These are phyloP conservation scores for Chloromonas sp. DNA, from an alignment of 163 green algal genomes.

Conservation along the genomic window DNA sequence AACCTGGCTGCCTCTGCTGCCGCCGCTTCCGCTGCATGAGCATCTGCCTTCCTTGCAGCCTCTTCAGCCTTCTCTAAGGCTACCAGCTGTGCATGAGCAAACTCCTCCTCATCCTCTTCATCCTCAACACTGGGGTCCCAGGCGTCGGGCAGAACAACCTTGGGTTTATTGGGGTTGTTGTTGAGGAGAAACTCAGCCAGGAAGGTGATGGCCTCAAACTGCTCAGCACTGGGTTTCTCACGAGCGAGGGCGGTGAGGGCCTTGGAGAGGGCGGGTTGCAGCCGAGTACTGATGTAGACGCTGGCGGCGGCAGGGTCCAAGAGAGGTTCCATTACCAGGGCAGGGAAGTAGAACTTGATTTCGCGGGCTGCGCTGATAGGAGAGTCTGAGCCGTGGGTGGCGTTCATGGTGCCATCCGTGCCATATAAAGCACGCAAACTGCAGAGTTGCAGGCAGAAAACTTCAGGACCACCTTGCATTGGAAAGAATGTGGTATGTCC, in stretches of 20 bases:
- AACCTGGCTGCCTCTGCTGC: background rate
- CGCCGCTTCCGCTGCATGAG: background rate
- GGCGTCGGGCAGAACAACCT: constrained; percentile 31
- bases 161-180: constrained; percentile 79
- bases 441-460: background rate
- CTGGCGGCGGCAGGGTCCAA: constrained; percentile 10
- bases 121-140: constrained; percentile 39
- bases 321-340: constrained; percentile 30
- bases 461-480: too few relatives aligned
- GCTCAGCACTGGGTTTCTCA: constrained; percentile 63
- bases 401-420: constrained; percentile 70
- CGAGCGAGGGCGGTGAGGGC: constrained; percentile 65
- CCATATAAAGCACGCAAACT: constrained; percentile 71
- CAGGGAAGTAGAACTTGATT: constrained; percentile 77
- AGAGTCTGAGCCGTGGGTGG: constrained; percentile 72
- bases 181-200: constrained; percentile 67
- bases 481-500: background rate
- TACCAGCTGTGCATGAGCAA: constrained; percentile 23
- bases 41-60: background rate
- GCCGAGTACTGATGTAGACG: constrained; percentile 31
- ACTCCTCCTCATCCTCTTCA: constrained; percentile 48
- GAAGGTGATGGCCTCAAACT: constrained; percentile 53
- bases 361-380: constrained; percentile 52
- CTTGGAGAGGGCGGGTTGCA: constrained; percentile 62
- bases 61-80: background rate